Evolutionary conservation across 257 asterid genomes (phyloP), one percentile per base, ranked within the genome.

Genomic region (Nicotiana paniculata): DNA sequence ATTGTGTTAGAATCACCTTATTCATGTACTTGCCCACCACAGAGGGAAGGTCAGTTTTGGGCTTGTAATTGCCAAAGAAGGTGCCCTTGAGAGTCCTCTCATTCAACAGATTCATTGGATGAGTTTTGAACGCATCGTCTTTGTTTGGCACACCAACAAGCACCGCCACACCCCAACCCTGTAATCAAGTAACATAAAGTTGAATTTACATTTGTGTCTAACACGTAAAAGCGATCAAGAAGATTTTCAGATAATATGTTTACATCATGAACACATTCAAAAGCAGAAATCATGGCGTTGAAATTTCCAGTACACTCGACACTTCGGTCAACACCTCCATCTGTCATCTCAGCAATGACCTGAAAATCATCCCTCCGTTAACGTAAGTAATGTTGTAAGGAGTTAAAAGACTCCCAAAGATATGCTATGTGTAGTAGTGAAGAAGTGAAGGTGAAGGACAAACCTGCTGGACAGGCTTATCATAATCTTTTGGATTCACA

Each of bases 121-220:
- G 88, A 8, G 98, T 95, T 61, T 92, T 91, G 90, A 95, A 93
- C 0, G 91, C 88, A 1, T 87, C 95, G 43, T 92, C 97, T 78
- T 90, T 92, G 86, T 87, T 88, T 0, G 98, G 98, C 16, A 93
- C 97, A 8, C 98, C 98, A 11, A 95, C 98, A 4, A 95, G 97
- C 54, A 95, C 98, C 4, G 95, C 96, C 18, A 93, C 97, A 11
- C 98, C 98, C 98, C 97, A 93, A 48, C 98, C 98, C 98, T 95
- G 82, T 48, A 4, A 79, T 32, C 62, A 53, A 12, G 9, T 21
- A 39, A 6, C 33, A 18, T 51, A 24, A 11, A 77, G 10, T 57
- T 11, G 15, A 61, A 24, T 9, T 17, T 6, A 33, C 28, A 57
- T 16, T 13, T 37, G 28, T 3, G 26, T 28, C 11, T 10, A 8